These are phyloP conservation scores for Suillus sp. DNA, from an alignment of 768 basidiomycete species.

Conservation along the genomic window DNA sequence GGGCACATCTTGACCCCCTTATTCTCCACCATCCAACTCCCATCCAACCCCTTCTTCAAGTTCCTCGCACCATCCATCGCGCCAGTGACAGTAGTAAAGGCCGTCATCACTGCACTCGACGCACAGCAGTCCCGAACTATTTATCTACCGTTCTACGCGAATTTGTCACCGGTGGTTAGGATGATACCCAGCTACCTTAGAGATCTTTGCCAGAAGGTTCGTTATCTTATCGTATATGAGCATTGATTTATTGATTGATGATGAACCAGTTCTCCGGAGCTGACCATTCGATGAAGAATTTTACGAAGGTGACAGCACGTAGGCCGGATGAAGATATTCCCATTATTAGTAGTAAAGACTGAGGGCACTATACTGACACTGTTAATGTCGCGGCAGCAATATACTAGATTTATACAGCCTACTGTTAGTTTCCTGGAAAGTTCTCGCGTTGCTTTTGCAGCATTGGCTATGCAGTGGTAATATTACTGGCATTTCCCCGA, in stretches of 20 bases:
- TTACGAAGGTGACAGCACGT: constrained; percentile 63
- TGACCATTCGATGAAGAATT: constrained; percentile 70
- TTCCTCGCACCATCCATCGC: constrained; percentile 80
- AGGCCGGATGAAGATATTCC: constrained; percentile 50
- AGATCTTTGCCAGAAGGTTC: constrained; percentile 78
- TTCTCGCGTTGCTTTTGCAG: background rate
- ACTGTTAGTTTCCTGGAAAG: background rate
- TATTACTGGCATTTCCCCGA: background rate
- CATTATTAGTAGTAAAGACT: background rate
- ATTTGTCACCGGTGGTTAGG: constrained; percentile 56
- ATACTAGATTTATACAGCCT: background rate
- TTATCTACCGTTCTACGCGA: constrained; percentile 70
- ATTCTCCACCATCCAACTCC: constrained; percentile 62
- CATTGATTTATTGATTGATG: background rate
- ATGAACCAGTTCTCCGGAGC: constrained; percentile 58
- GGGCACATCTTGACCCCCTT: constrained; percentile 79
- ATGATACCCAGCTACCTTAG: constrained; percentile 71
- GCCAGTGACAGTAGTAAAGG: constrained; percentile 77
- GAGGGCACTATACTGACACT: background rate
- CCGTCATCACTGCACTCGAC: constrained; percentile 80
- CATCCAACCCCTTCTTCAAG: constrained; percentile 50
- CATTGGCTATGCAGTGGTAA: background rate
- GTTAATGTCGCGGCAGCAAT: constrained; percentile 1
- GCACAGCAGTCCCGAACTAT: constrained; percentile 74
- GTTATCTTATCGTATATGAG: constrained; percentile 16